A percentile compares a stretch with the other conserved stretches of the same genome.
These are phyloP conservation scores for Tolypocladium amazonense DNA, from an alignment of 2,329 filamentous ascomycete genomes.

Conservation along the genomic window DNA sequence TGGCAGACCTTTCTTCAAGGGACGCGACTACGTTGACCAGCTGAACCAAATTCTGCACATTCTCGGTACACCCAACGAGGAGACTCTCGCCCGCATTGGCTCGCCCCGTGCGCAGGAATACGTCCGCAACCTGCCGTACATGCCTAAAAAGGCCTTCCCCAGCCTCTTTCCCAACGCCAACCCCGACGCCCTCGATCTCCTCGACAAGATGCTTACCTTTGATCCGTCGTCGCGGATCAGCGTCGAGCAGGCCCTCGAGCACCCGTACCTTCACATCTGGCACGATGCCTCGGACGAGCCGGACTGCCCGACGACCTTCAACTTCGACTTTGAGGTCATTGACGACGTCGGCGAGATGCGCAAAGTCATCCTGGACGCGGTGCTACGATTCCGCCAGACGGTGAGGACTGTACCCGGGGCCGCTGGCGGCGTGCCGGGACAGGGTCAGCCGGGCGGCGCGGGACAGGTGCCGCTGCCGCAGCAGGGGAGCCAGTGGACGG, in stretches of 20 bases:
- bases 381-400: constrained; percentile 66
- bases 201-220: constrained; percentile 96
- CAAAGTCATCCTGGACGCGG: constrained; percentile 94
- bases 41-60: constrained; percentile 98
- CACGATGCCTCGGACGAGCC: constrained; percentile 96
- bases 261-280: constrained; percentile 96
- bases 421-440: constrained; percentile 18
- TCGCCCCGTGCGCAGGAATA: constrained; percentile 96
- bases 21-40: constrained; percentile 97
- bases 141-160: constrained; percentile 87
- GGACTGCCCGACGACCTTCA: constrained; percentile 83
- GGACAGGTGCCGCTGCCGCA: constrained; percentile 42
- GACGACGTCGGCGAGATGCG: constrained; percentile 94
- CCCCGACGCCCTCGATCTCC: constrained; percentile 85
- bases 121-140: constrained; percentile 88
- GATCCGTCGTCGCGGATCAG: constrained; percentile 89
- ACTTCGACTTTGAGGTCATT: constrained; percentile 97
- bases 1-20: constrained; percentile 97
- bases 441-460: constrained; percentile 24
- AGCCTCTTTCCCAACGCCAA: constrained; percentile 89
- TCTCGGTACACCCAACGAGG: constrained; percentile 91
- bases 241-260: constrained; percentile 90
- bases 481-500: constrained; percentile 42
- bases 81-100: constrained; percentile 86
- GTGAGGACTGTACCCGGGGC: constrained; percentile 41